A percentile compares a stretch with the other conserved stretches of the same genome.
phyloP scores from a whole-genome alignment of 352 stramenopile genomes.

The Pythium insidiosum region DNA sequence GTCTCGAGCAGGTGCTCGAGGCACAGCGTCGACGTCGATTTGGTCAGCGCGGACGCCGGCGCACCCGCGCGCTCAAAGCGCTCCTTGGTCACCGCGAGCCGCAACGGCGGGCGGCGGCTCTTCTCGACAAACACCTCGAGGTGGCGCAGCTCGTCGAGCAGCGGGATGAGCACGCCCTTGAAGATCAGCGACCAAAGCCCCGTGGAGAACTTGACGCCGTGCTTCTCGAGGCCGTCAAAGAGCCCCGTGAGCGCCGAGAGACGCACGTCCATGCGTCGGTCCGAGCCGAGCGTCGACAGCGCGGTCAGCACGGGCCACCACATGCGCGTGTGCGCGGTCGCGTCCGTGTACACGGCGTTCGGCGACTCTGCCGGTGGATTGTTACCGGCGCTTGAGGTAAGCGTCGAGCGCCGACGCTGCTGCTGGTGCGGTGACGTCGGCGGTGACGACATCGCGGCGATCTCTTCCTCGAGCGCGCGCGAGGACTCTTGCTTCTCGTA shows the following conservation, averaged over 20 bases:
- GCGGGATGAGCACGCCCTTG: slow-evolving; percentile 76
- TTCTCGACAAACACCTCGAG: slow-evolving; percentile 57
- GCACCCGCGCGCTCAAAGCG: slow-evolving; percentile 3
- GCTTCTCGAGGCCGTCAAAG: slow-evolving; percentile 59
- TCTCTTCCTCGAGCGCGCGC: slow-evolving; percentile 48
- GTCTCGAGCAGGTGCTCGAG: slow-evolving; percentile 53
- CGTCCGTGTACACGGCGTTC: slow-evolving; percentile 56
- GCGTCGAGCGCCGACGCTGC: slow-evolving; percentile 26
- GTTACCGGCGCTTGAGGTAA: slow-evolving; percentile 13
- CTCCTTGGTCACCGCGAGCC: slow-evolving; percentile 29
- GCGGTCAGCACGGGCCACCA: slow-evolving; percentile 97
- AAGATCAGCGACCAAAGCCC: slow-evolving; percentile 82
- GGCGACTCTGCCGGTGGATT: not conserved
- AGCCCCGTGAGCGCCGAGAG: slow-evolving; percentile 62
- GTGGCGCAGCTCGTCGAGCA: slow-evolving; percentile 72
- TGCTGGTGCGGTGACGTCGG: slow-evolving; percentile 15
- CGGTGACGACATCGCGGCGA: slow-evolving; percentile 33
- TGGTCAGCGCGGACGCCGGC: no score
- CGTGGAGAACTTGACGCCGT: slow-evolving; percentile 63
- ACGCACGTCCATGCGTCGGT: slow-evolving; percentile 87
- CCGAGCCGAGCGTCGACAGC: slow-evolving; percentile 89
- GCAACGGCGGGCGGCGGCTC: slow-evolving; percentile 21
- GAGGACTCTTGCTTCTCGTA: slow-evolving; percentile 67
- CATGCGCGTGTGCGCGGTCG: slow-evolving; percentile 54
- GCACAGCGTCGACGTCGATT: slow-evolving; percentile 59